Evolutionary conservation across 164 flowering plant species (phyloP).

Genomic region (Vitis rotundifolia): DNA sequence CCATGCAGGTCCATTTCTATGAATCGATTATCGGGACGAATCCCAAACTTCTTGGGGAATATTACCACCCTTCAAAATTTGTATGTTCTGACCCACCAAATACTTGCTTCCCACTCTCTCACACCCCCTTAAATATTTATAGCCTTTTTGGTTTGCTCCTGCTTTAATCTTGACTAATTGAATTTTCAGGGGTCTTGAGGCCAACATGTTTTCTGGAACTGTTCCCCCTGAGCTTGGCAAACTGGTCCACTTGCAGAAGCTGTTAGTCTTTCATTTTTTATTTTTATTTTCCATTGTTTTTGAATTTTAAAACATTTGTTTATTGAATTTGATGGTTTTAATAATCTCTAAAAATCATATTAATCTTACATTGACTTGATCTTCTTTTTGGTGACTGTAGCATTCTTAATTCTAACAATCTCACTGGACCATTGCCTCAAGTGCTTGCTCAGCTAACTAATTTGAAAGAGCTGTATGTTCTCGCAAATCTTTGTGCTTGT

Average conservation of each 20-base stretch:
- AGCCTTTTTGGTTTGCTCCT: not conserved
- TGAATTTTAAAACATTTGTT: not conserved
- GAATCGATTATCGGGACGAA: slow-evolving; percentile 30
- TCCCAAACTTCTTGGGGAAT: slow-evolving; percentile 29
- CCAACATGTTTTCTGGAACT: slow-evolving; percentile 24
- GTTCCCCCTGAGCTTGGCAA: slow-evolving; percentile 10
- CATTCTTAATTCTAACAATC: slow-evolving; percentile 9
- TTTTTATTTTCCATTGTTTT: not conserved
- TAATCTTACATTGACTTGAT: not conserved
- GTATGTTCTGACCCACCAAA: slow-evolving; percentile 10
- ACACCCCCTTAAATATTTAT: not conserved
- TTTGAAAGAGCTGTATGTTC: too few species aligned
- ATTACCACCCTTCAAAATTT: slow-evolving; percentile 21
- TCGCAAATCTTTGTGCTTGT: too few species aligned
- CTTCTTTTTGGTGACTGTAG: slow-evolving; percentile 5
- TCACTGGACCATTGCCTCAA: too few species aligned
- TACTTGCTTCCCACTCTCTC: too few species aligned
- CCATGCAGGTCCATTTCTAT: slow-evolving; percentile 25
- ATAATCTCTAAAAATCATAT: not conserved
- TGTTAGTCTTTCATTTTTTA: slow-evolving; percentile 17
- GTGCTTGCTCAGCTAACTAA: too few species aligned
- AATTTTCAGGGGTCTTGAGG: slow-evolving; percentile 25
- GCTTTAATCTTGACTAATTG: not conserved
- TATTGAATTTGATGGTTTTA: not conserved
- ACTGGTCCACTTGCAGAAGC: slow-evolving; percentile 16